Evolutionary conservation across 2,329 filamentous ascomycete species (phyloP).

Genomic region (Colletotrichum lini): DNA sequence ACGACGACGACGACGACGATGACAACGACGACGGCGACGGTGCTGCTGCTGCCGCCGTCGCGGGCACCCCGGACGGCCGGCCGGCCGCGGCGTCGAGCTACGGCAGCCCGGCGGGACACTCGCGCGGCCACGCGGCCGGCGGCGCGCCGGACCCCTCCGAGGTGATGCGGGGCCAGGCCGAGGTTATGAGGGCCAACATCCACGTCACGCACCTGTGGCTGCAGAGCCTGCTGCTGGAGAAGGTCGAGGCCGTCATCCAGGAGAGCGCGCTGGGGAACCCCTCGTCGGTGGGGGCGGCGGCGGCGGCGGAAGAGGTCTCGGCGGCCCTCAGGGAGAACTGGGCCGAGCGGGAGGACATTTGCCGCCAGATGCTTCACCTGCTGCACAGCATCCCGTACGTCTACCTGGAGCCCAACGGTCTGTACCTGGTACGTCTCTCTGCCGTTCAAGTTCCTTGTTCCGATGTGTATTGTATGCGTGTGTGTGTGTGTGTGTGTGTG

Average conservation of each 20-base stretch:
- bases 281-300: not conserved
- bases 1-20: no score
- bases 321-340: slow-evolving; percentile 45
- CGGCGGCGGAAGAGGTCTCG: slow-evolving; percentile 2
- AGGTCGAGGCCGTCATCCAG: slow-evolving; percentile 48
- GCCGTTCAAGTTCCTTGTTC: no score
- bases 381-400: slow-evolving; percentile 51
- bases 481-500: no score
- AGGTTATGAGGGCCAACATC: slow-evolving; percentile 52
- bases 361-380: slow-evolving; percentile 53
- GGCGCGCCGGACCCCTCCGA: not conserved
- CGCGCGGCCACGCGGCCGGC: not conserved
- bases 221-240: slow-evolving; percentile 53
- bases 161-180: slow-evolving; percentile 41
- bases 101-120: slow-evolving; percentile 12
- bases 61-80: slow-evolving; percentile 11
- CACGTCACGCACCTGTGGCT: slow-evolving; percentile 56
- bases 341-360: slow-evolving; percentile 54
- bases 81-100: slow-evolving; percentile 17
- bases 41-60: not conserved
- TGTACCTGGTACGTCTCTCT: slow-evolving; percentile 48
- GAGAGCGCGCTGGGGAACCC: slow-evolving; percentile 31
- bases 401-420: slow-evolving; percentile 53
- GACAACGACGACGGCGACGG: no score
- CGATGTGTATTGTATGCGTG: no score